phyloP scores from a whole-genome alignment of 176 grass and related monocot genomes.

The Alopecurus myosuroides region DNA sequence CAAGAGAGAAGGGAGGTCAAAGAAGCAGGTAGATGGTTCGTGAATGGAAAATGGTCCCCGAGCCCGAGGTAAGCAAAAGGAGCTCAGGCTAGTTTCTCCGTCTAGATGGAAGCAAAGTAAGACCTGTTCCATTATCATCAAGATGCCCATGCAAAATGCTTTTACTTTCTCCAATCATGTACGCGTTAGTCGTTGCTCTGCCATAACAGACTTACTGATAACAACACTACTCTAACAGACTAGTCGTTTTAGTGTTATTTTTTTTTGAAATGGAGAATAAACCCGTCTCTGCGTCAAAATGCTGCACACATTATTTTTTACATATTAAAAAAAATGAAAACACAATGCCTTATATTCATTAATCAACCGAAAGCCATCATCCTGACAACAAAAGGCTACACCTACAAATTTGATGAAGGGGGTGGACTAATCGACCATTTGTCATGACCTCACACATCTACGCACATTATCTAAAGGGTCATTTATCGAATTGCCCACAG shows the following conservation, averaged over 20 bases:
- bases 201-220: background rate
- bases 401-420: too few species aligned
- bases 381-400: too few species aligned
- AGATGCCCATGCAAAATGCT: background rate
- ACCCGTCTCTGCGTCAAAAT: too few species aligned
- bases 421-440: too few species aligned
- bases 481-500: too few species aligned
- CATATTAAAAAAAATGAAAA: too few species aligned
- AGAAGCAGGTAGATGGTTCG: background rate
- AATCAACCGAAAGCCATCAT: too few species aligned
- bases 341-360: too few species aligned
- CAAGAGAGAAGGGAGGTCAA: slow-evolving; percentile 2
- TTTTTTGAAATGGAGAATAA: too few species aligned
- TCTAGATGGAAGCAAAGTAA: slow-evolving; percentile 30
- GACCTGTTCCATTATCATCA: slow-evolving; percentile 9
- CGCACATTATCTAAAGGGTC: too few species aligned
- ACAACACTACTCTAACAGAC: background rate
- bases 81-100: background rate
- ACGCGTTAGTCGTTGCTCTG: background rate
- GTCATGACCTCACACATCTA: too few species aligned
- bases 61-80: slow-evolving; percentile 4
- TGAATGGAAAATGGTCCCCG: background rate
- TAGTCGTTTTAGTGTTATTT: background rate
- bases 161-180: background rate
- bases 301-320: too few species aligned